Evolutionary conservation across 257 asterid genomes (phyloP), one percentile per base, ranked within the genome.

Genomic region (Solanum commersonii): DNA sequence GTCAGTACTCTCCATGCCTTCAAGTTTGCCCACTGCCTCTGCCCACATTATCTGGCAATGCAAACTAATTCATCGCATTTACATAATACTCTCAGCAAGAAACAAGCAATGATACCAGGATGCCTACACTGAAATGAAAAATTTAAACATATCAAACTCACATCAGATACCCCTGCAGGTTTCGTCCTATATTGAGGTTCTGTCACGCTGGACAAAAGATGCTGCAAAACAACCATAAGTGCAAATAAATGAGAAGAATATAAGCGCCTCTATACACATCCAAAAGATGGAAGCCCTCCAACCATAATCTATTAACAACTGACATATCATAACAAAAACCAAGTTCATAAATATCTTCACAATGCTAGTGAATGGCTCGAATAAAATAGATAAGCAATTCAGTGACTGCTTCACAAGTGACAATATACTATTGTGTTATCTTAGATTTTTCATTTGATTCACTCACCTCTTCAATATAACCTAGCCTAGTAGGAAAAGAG

Each of bases 81-180:
- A 92, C 86, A 33, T 67, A 88, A 88, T 70, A 87, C 87, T 74
- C 52, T 85, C 86, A 29, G 86, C 9, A 67, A 16, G 44, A 25
- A 87, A 71, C 85, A 88, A 90, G 88, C 33, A 73, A 84, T 29
- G 70, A 60, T 35, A 16, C 82, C 25, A 56, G 70, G 68, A 37
- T 46, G 33, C 40, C 29, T 6, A 18, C 63, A 81, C 68, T 73
- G 68, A 77, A 86, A 29, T 46, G 71, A 83, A 38, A 72, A 31
- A 68, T 13, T 35, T 73, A 22, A 90, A 83, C 71, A 88, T 42
- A 86, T 44, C 67, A 83, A 87, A 95, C 99, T 97, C 92, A 97
- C 99, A 91, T 97, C 99, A 88, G 99, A 95, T 84, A 95, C 98
- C 87, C 96, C 98, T 87, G 98, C 96, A 40, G 98, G 98, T 93